Percentiles rank a stretch among this genome's conserved stretches.
Evolutionary conservation across 768 basidiomycete genomes (phyloP).

Genomic region (Hebeloma cylindrosporum): DNA sequence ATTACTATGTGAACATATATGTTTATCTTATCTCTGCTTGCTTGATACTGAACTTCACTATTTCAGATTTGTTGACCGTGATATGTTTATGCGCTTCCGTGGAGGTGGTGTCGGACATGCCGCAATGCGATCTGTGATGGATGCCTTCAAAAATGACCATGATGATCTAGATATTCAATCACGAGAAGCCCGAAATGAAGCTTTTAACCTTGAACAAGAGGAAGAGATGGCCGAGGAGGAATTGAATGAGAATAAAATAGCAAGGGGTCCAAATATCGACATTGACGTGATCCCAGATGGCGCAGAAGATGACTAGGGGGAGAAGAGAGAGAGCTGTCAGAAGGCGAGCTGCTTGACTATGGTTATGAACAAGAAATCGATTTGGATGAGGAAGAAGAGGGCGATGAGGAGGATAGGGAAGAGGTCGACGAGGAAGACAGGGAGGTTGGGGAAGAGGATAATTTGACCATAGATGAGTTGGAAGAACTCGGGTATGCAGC

Average conservation of each 20-base stretch:
- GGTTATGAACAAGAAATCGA: neutral
- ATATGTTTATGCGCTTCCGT: conserved; percentile 19
- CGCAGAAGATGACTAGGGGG: too few species aligned
- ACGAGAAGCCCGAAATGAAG: too few species aligned
- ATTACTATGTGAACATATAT: conserved; percentile 39
- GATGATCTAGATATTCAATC: neutral
- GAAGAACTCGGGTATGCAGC: too few species aligned
- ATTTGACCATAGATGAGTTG: too few species aligned
- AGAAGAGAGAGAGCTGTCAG: too few species aligned
- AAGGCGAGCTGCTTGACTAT: too few species aligned
- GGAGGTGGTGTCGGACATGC: conserved; percentile 20
- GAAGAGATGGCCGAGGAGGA: too few species aligned
- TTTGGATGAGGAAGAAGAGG: neutral
- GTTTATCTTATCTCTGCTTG: conserved; percentile 10
- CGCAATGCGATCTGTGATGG: neutral
- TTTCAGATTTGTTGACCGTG: conserved; percentile 18
- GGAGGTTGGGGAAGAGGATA: neutral
- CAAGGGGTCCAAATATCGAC: too few species aligned
- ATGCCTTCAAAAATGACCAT: conserved; percentile 1
- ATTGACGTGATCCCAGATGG: too few species aligned
- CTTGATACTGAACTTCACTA: neutral
- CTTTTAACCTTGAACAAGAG: too few species aligned
- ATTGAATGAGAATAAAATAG: too few species aligned
- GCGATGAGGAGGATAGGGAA: conserved; percentile 4
- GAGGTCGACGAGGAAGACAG: neutral